A percentile compares a stretch with the other conserved stretches of the same genome.
Conservation (phyloP, 73 alveolate species). For the Halteria grandinella region DNA sequence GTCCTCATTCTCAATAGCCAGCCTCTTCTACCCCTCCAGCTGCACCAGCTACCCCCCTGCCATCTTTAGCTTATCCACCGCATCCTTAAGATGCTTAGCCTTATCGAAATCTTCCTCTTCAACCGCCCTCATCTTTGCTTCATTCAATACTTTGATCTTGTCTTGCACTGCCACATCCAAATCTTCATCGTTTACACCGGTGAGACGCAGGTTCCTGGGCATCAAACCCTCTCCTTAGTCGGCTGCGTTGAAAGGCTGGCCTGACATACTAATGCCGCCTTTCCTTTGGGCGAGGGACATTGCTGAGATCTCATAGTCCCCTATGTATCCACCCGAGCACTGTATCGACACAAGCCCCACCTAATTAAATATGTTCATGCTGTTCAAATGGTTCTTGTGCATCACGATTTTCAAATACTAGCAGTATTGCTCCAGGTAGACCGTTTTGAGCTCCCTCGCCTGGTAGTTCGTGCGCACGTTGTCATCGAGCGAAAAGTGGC, state of each 20-base stretch:
- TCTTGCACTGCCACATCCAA: constrained; percentile 77
- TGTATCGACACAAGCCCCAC: constrained; percentile 76
- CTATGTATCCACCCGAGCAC: neutral
- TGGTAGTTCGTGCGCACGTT: constrained; percentile 75
- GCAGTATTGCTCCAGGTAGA: constrained; percentile 78
- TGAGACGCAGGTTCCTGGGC: constrained; percentile 64
- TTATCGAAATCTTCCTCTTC: constrained; percentile 89
- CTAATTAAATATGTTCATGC: constrained; percentile 80
- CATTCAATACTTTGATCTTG: constrained; percentile 72
- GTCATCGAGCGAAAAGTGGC: constrained; percentile 83
- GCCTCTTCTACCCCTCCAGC: constrained; percentile 78
- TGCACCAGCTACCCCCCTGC: constrained; percentile 81
- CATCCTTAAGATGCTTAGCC: constrained; percentile 90
- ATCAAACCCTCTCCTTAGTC: neutral
- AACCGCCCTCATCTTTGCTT: constrained; percentile 76
- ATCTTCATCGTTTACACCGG: constrained; percentile 62
- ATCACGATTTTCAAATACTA: constrained; percentile 79
- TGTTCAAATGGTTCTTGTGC: constrained; percentile 68
- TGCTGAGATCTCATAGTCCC: neutral
- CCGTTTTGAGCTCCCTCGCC: constrained; percentile 89
- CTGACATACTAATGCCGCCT: neutral
- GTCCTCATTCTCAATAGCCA: constrained; percentile 86
- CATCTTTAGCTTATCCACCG: constrained; percentile 87
- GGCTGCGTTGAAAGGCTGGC: neutral
- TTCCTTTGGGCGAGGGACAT: neutral